Percentiles rank a stretch among this genome's conserved stretches.
Conservation (phyloP, 768 basidiomycete genomes). For the Hydnomerulius pinastri region DNA sequence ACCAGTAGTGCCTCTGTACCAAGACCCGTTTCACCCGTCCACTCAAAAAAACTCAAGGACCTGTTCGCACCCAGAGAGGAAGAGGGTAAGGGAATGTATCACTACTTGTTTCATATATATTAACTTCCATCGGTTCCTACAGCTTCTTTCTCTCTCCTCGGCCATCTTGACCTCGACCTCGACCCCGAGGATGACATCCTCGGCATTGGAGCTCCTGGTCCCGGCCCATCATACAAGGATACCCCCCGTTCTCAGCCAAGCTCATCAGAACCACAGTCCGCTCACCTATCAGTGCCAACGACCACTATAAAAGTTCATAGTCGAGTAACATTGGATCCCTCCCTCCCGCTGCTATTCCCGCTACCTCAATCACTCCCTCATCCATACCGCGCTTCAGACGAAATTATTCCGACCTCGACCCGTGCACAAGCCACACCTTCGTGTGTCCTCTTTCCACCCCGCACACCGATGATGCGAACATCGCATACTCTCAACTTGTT, state of each 20-base stretch:
- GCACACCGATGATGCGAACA: conserved; percentile 48
- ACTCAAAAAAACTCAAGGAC: conserved; percentile 57
- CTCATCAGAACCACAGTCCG: conserved; percentile 1
- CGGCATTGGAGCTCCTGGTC: conserved; percentile 26
- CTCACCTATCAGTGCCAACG: conserved; percentile 3
- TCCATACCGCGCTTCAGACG: conserved; percentile 12
- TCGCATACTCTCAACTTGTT: conserved; percentile 51
- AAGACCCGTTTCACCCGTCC: background rate
- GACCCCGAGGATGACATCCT: conserved; percentile 61
- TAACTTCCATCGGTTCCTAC: background rate
- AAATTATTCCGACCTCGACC: background rate
- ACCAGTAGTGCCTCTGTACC: background rate
- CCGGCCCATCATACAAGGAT: conserved; percentile 5
- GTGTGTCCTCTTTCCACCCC: conserved; percentile 23
- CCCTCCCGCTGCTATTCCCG: conserved; percentile 67
- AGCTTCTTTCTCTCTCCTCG: conserved; percentile 77
- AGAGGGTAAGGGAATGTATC: conserved; percentile 48
- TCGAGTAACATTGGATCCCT: conserved; percentile 48
- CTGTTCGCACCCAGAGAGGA: conserved; percentile 72
- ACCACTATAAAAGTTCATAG: conserved; percentile 7
- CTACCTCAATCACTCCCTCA: conserved; percentile 28
- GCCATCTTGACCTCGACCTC: conserved; percentile 70
- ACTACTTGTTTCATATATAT: background rate
- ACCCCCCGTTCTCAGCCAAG: background rate
- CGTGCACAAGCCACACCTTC: conserved; percentile 20